Percentiles rank a stretch among this genome's conserved stretches.
Evolutionary conservation across 2,329 filamentous ascomycete genomes (phyloP).

Genomic region (Penicillium rolfsii): DNA sequence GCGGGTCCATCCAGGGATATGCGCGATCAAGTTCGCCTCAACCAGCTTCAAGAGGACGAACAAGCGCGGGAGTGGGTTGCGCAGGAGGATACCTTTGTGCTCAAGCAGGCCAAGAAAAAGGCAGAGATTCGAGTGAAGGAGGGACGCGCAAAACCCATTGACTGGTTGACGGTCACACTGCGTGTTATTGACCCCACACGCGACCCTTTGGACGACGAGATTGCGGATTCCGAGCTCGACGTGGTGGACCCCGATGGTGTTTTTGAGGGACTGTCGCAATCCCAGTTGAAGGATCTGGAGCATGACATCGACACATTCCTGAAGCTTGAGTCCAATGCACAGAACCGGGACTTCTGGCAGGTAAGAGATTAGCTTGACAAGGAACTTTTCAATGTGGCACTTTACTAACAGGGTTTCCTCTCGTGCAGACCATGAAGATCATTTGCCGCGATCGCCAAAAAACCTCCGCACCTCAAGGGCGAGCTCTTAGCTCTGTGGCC

Average conservation of each 20-base stretch:
- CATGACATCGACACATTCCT: conserved; percentile 80
- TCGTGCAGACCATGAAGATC: conserved; percentile 70
- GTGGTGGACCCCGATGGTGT: conserved; percentile 80
- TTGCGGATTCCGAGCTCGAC: conserved; percentile 74
- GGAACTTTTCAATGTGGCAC: background rate
- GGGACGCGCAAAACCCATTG: conserved; percentile 86
- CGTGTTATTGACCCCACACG: conserved; percentile 84
- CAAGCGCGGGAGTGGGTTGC: conserved; percentile 83
- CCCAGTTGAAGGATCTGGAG: conserved; percentile 74
- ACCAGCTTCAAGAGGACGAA: conserved; percentile 71
- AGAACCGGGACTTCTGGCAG: conserved; percentile 87
- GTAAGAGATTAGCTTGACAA: conserved; percentile 43
- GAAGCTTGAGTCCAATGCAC: conserved; percentile 74
- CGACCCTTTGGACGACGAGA: conserved; percentile 79
- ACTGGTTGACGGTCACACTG: conserved; percentile 89
- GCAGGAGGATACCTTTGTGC: conserved; percentile 92
- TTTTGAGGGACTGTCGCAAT: conserved; percentile 70
- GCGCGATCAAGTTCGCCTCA: conserved; percentile 52
- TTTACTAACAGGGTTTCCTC: conserved; percentile 13
- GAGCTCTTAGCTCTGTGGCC: conserved; percentile 79
- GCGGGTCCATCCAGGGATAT: conserved; percentile 36
- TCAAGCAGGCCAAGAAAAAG: conserved; percentile 98
- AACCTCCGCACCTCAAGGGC: conserved; percentile 67
- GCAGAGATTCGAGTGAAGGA: conserved; percentile 92
- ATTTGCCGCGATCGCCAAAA: conserved; percentile 79